Conservation (phyloP, 805 yeast genomes). For the Metschnikowia dekortorum region DNA sequence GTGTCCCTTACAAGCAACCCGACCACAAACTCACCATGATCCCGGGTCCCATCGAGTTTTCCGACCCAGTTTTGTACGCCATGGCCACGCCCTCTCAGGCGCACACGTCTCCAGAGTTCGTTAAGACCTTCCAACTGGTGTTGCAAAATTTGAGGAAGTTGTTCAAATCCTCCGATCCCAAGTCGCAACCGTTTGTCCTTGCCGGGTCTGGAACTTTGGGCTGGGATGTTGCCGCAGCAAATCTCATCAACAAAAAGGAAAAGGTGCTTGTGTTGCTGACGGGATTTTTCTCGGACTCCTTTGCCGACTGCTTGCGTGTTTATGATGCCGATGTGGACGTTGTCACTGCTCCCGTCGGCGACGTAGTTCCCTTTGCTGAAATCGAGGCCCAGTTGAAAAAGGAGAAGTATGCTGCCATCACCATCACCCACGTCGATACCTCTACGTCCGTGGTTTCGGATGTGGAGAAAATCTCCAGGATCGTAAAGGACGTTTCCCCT, state of each 20-base stretch:
- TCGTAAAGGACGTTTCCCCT: constrained; percentile 67
- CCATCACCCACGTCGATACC: constrained; percentile 94
- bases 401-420: constrained; percentile 60
- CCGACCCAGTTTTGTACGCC: constrained; percentile 72
- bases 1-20: constrained; percentile 37
- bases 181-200: constrained; percentile 76
- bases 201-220: constrained; percentile 94
- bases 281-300: constrained; percentile 83
- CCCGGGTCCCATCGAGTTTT: constrained; percentile 86
- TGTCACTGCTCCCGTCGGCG: constrained; percentile 70
- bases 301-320: constrained; percentile 67
- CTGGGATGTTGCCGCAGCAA: constrained; percentile 86
- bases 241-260: constrained; percentile 59
- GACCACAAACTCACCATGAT: constrained; percentile 53
- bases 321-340: constrained; percentile 78
- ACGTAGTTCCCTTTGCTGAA: constrained; percentile 51
- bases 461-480: constrained; percentile 54
- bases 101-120: constrained; percentile 86
- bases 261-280: constrained; percentile 79
- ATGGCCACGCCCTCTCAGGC: constrained; percentile 80
- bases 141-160: constrained; percentile 65
- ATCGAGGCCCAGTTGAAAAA: constrained; percentile 53
- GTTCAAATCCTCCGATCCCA: constrained; percentile 62
- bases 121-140: constrained; percentile 64
- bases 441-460: constrained; percentile 89